phyloP scores from a whole-genome alignment of 768 basidiomycete species.

The Butyriboletus loyo region DNA sequence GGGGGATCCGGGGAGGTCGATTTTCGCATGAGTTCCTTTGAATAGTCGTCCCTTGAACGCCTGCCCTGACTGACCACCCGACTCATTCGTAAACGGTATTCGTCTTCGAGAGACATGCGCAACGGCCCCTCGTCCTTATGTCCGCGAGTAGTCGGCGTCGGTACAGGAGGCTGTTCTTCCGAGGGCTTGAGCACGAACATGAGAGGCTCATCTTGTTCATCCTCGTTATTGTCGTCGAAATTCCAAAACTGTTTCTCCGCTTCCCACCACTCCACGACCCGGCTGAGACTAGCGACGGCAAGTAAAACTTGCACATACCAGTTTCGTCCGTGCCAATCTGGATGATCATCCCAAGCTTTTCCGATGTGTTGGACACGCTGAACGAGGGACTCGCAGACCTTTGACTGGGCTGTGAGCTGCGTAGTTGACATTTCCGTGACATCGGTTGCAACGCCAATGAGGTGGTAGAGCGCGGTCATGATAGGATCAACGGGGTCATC shows the following conservation, averaged over 20 bases:
- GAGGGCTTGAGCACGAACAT: slow-evolving; percentile 91
- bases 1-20: slow-evolving; percentile 36
- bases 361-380: slow-evolving; percentile 90
- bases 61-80: slow-evolving; percentile 50
- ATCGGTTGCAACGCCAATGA: slow-evolving; percentile 92
- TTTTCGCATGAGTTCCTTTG: slow-evolving; percentile 44
- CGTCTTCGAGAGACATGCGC: slow-evolving; percentile 35
- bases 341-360: slow-evolving; percentile 95
- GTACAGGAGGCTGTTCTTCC: slow-evolving; percentile 50
- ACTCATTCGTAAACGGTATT: slow-evolving; percentile 43
- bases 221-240: slow-evolving; percentile 88
- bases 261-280: slow-evolving; percentile 99
- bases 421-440: slow-evolving; percentile 86
- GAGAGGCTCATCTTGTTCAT: slow-evolving; percentile 87
- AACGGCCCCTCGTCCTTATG: slow-evolving; percentile 35
- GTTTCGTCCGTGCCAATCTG: slow-evolving; percentile 95
- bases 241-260: slow-evolving; percentile 99
- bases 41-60: slow-evolving; percentile 56
- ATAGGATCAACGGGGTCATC: slow-evolving; percentile 88
- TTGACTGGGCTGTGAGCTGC: slow-evolving; percentile 82
- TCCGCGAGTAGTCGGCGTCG: slow-evolving; percentile 38
- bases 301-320: slow-evolving; percentile 98
- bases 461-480: slow-evolving; percentile 85
- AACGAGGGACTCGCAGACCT: slow-evolving; percentile 81
- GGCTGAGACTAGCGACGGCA: slow-evolving; percentile 91